These are phyloP conservation scores for Metschnikowia chrysomelidarum DNA, from an alignment of 805 yeast species.

Conservation along the genomic window DNA sequence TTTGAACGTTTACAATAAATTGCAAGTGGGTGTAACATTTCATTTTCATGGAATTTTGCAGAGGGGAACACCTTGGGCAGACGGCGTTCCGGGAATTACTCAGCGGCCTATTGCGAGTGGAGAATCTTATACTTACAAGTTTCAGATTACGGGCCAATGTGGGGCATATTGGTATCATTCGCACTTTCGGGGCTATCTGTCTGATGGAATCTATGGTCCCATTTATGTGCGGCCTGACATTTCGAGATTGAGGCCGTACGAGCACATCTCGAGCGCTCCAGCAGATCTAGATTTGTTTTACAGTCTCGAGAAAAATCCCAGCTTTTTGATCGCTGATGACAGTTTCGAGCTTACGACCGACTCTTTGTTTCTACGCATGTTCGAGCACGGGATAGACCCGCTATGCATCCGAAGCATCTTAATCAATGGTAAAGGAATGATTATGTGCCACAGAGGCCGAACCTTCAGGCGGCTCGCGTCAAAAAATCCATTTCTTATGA, in stretches of 20 bases:
- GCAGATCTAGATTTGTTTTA: constrained; percentile 28
- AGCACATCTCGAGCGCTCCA: constrained; percentile 21
- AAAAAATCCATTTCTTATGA: constrained; percentile 13
- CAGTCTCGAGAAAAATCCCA: constrained; percentile 25
- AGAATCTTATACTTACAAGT: constrained; percentile 38
- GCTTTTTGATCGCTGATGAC: constrained; percentile 36
- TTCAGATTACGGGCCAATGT: constrained; percentile 36
- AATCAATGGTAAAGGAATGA: constrained; percentile 31
- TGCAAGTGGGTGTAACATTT: constrained; percentile 39
- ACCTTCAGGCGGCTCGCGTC: constrained; percentile 16
- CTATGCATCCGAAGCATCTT: constrained; percentile 31
- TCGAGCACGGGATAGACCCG: constrained; percentile 32
- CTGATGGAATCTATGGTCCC: constrained; percentile 50
- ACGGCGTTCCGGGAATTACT: constrained; percentile 51
- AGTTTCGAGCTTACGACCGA: constrained; percentile 36
- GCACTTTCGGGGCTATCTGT: constrained; percentile 45
- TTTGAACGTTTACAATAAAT: constrained; percentile 38
- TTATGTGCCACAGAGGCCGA: constrained; percentile 20
- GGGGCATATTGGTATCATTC: constrained; percentile 61
- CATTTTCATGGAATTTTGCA: constrained; percentile 56
- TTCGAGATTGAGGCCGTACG: constrained; percentile 30
- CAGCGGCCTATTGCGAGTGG: constrained; percentile 52
- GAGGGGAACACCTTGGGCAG: constrained; percentile 45
- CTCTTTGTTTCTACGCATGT: constrained; percentile 34
- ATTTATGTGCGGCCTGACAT: constrained; percentile 40